A percentile compares a stretch with the other conserved stretches of the same genome.
These are phyloP conservation scores for Trichoderma sp. DNA, from an alignment of 2,329 filamentous ascomycete species.

Conservation along the genomic window DNA sequence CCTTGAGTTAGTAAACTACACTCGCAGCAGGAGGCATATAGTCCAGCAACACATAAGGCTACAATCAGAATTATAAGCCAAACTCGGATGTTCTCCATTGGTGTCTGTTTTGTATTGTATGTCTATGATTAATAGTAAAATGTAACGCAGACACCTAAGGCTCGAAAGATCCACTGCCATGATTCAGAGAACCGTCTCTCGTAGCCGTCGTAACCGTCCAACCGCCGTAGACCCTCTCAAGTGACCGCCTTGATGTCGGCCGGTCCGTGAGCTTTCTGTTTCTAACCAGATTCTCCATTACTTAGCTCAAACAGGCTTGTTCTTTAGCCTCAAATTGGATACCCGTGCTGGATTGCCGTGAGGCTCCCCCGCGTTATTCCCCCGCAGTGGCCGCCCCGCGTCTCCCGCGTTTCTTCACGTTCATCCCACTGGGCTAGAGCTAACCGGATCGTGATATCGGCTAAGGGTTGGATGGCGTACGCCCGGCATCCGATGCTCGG, in stretches of 20 bases:
- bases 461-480: not conserved
- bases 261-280: not conserved
- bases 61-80: not conserved
- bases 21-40: not conserved
- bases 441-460: not conserved
- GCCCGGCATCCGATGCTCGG: not conserved
- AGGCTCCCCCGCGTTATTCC: not conserved
- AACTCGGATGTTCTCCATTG: not conserved
- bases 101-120: not conserved
- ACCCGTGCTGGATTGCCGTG: not conserved
- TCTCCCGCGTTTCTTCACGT: not conserved
- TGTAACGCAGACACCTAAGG: rapidly evolving
- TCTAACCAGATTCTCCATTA: not conserved
- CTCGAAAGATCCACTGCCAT: not conserved
- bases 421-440: not conserved
- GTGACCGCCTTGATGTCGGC: not conserved
- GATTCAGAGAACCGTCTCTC: not conserved
- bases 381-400: not conserved
- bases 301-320: not conserved
- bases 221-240: not conserved
- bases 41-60: not conserved
- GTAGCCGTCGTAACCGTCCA: not conserved
- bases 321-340: not conserved
- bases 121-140: not conserved
- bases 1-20: not conserved